Base-by-base conservation (phyloP, 306 rosid genomes). In the Acacia confusa region DNA sequence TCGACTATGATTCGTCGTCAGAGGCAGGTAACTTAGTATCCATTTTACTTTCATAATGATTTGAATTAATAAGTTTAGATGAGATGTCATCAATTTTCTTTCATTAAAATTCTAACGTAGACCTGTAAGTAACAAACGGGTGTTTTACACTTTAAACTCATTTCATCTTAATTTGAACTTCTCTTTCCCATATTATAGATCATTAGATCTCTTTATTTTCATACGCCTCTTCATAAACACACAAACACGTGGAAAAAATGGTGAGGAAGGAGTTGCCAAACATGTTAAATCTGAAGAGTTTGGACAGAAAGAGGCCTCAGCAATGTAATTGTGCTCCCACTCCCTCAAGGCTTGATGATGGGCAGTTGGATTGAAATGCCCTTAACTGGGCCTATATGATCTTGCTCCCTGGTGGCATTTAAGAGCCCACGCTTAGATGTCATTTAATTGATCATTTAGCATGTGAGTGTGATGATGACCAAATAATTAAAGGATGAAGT, bases 1-100 rank as follows among this genome's bases (percentile, higher is more conserved):
- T 93, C 98, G 77, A 87, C 97, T 74, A 95, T 95, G 99, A 87
- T 95, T 84, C 96, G 94, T 70, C 92, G 92, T 64, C 99, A 95
- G 87, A 89, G 99, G 77, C 94, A 87, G 97, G 99, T 92, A 87
- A 82, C 79, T 17, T 78, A 25, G 73, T 48, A 43, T 77, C 60
- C 69, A 34, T 28, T 66, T 82, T 27, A 73, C 36, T 82, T 86
- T 19, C 65, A 13, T 70, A 70, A 25, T 65, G 17, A 68, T 68
- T 68, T 68, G 22, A n/a, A n/a, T 70, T 24, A 43, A 44, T 44
- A 13, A 14, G 57, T 13, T 61, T 38, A 50, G 69, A 70, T 70
- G 57, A 70, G 47, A 30, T 5, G 38, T 7, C 50, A 30, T 69
- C 25, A 43, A 25, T 17, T 53, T 64, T n/a, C 64, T 53, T 64